These are phyloP conservation scores for Sambucus nigra DNA, from an alignment of 129 eudicot species.

Conservation along the genomic window DNA sequence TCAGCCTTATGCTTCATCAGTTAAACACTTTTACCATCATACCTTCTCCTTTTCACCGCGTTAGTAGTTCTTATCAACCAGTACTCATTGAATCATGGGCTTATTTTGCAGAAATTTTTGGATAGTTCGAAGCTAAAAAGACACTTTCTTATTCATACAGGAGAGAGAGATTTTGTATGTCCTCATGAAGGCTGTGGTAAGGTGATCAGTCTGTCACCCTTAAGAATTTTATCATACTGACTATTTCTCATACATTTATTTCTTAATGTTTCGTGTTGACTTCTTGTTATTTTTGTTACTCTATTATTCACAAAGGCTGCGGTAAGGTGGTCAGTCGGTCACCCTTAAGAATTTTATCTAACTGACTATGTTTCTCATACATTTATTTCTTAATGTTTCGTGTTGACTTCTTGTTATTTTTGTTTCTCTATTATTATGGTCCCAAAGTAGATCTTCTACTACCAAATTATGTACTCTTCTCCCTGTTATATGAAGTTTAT, in stretches of 20 bases:
- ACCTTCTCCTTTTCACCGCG: not conserved
- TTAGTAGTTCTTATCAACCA: not conserved
- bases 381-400: not conserved
- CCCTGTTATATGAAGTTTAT: no score
- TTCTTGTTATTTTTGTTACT: no score
- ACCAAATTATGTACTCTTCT: no score
- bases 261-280: not conserved
- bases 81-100: not conserved
- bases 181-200: constrained; percentile 99
- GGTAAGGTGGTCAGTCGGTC: constrained; percentile 65
- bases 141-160: constrained; percentile 93
- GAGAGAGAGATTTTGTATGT: constrained; percentile 88
- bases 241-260: not conserved
- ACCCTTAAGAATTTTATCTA: not conserved
- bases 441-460: no score
- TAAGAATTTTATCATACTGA: not conserved
- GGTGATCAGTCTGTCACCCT: constrained; percentile 37
- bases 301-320: constrained; percentile 95
- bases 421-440: no score
- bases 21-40: not conserved
- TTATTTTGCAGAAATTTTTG: constrained; percentile 87
- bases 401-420: not conserved
- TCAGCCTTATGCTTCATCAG: not conserved
- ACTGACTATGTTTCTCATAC: not conserved
- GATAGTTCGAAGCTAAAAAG: constrained; percentile 93